These are phyloP conservation scores for Dalbergia cultrata DNA, from an alignment of 306 rosid genomes.

Conservation along the genomic window DNA sequence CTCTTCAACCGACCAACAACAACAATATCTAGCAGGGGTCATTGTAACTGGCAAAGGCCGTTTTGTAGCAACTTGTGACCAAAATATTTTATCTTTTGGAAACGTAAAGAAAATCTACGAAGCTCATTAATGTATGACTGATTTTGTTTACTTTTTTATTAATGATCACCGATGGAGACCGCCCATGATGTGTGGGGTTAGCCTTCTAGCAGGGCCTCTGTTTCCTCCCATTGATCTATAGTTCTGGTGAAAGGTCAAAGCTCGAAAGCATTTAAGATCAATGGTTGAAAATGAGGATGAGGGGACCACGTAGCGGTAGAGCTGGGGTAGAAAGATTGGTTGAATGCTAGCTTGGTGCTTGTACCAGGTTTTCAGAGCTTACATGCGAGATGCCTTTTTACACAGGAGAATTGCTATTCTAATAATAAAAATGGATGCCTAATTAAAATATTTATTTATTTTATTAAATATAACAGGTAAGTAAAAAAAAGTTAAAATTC, in stretches of 20 bases:
- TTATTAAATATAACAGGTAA: no score
- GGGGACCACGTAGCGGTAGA: slow-evolving; percentile 51
- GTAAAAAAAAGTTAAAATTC: no score
- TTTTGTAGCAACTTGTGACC: slow-evolving; percentile 64
- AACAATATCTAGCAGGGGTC: slow-evolving; percentile 50
- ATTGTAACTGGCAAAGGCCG: slow-evolving; percentile 55
- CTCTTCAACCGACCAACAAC: slow-evolving; percentile 56
- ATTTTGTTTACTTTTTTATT: slow-evolving; percentile 35
- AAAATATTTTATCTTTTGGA: slow-evolving; percentile 33
- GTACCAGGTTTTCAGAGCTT: slow-evolving; percentile 53
- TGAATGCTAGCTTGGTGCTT: slow-evolving; percentile 64
- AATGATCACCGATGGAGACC: slow-evolving; percentile 52
- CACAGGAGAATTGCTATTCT: no score
- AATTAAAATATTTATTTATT: no score
- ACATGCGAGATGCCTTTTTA: no score
- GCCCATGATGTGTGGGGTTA: slow-evolving; percentile 76
- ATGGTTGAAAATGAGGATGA: slow-evolving; percentile 43
- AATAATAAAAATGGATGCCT: no score
- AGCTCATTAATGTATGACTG: slow-evolving; percentile 52
- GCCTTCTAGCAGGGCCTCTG: background rate
- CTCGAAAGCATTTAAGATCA: slow-evolving; percentile 30
- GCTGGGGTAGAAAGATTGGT: slow-evolving; percentile 44
- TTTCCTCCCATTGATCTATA: slow-evolving; percentile 37
- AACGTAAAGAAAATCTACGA: slow-evolving; percentile 30
- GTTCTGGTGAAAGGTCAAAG: slow-evolving; percentile 45